Base-by-base conservation (phyloP, 768 basidiomycete genomes). In the Hypholoma sublateritium region DNA sequence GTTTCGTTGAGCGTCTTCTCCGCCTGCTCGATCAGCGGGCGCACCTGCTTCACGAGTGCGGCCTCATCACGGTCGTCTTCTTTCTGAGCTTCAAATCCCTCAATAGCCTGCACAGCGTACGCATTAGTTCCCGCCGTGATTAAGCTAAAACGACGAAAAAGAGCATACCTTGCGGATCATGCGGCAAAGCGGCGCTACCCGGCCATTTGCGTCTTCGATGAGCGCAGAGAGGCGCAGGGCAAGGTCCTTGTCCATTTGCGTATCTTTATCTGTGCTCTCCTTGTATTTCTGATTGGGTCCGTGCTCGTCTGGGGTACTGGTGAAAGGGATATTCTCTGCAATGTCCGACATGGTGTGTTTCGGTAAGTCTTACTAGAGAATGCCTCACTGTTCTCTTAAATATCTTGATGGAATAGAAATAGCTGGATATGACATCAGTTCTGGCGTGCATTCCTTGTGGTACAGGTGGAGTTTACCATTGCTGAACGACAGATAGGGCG, bases 1-100 rank as follows among this genome's bases (percentile, higher is more conserved):
- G 74, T 74, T 61, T 76, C 74, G 54, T 73, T 71, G 19, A 76
- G 50, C 50, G 71, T 72, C 61, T 70, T 72, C 59, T 74, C 71
- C 1, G 72, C 73, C 55, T 75, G 73, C 42, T 73, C 65, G 37
- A 76, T 61, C 21, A 75, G 67, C 2, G 74, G 74, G 37, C 65
- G 67, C 43, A 76, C 74, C 44, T 69, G 64, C 47, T 70, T 66
- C 25, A 76, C 70, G 14, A 76, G 68, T 36, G 70, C 70, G 13
- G 37, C 62, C 47, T 74, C 72, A 55, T 73, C 66, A 11, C 72
- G 67, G 43, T 74, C 73, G 19, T 76, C 75, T 42, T 72, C 68
- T 28, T 72, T 71, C 46, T 67, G 60, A 2, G 62, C 63, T 25
- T 72, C 68, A 61, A 72, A 70, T n/a, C 61, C 59, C 34, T 75